Evolutionary conservation across 371 early-diverging fungal genomes (phyloP).

Genomic region (Blakeslea trispora): DNA sequence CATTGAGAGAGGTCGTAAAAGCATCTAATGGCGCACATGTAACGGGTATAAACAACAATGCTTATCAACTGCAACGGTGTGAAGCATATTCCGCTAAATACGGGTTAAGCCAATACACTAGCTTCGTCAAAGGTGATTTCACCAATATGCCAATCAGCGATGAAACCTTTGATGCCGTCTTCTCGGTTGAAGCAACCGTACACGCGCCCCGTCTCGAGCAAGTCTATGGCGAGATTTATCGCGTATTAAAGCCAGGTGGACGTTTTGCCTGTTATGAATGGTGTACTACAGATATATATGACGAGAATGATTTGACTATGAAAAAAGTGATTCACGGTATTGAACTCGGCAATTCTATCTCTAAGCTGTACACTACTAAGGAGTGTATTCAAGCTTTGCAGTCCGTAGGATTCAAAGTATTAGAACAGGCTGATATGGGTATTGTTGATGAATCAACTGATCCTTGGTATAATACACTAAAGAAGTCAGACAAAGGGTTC

Average conservation of each 20-base stretch:
- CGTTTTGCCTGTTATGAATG: slow-evolving; percentile 76
- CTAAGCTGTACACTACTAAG: slow-evolving; percentile 67
- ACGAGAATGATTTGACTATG: slow-evolving; percentile 63
- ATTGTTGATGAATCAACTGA: slow-evolving; percentile 51
- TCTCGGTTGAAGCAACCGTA: slow-evolving; percentile 81
- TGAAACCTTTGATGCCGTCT: slow-evolving; percentile 67
- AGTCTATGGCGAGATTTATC: slow-evolving; percentile 75
- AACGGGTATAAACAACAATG: slow-evolving; percentile 84
- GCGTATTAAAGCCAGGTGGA: slow-evolving; percentile 79
- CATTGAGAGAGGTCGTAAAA: slow-evolving; percentile 75
- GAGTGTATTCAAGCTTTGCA: slow-evolving; percentile 67
- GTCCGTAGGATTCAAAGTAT: slow-evolving; percentile 72
- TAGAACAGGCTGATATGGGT: slow-evolving; percentile 64
- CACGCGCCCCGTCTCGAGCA: slow-evolving; percentile 68
- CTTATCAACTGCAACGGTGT: slow-evolving; percentile 79
- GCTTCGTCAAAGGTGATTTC: slow-evolving; percentile 74
- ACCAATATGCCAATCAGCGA: slow-evolving; percentile 73
- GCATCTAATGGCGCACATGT: slow-evolving; percentile 71
- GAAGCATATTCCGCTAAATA: slow-evolving; percentile 61
- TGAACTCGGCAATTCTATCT: slow-evolving; percentile 80
- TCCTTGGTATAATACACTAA: slow-evolving; percentile 75
- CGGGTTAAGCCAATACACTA: slow-evolving; percentile 51
- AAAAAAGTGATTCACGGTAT: slow-evolving; percentile 69
- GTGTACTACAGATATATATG: slow-evolving; percentile 72
- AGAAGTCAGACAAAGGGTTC: slow-evolving; percentile 38